Percentiles rank a stretch among this genome's conserved stretches.
Evolutionary conservation across 495 filamentous ascomycete species (phyloP).

Genomic region (Aspergillus nanangensis): DNA sequence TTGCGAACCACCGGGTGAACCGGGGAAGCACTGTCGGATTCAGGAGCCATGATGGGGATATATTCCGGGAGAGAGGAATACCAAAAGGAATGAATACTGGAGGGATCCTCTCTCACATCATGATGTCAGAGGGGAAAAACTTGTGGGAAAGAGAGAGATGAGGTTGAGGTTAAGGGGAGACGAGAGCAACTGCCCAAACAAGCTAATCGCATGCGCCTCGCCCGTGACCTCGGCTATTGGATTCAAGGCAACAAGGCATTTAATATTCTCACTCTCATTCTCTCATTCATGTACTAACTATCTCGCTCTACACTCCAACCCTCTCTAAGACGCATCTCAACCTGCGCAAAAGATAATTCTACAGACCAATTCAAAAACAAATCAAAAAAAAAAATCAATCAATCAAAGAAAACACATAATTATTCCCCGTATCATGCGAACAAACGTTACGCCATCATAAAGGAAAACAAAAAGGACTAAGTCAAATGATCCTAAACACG

Average conservation of each 20-base stretch:
- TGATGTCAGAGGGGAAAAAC: too few relatives aligned
- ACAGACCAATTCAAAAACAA: conserved; percentile 6
- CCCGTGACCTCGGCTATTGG: conserved; percentile 23
- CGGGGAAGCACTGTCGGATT: conserved; percentile 10
- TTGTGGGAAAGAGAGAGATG: background rate
- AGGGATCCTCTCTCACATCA: conserved; percentile 2
- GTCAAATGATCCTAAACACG: too few relatives aligned
- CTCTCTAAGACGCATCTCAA: too few relatives aligned
- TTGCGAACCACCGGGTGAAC: conserved; percentile 49
- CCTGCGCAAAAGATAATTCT: conserved; percentile 9
- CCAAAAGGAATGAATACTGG: too few relatives aligned
- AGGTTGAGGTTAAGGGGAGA: background rate
- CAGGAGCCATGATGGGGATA: conserved; percentile 11
- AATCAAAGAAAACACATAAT: conserved; percentile 5
- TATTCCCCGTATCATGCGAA: too few relatives aligned
- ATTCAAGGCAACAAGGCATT: background rate
- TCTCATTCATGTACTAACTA: too few relatives aligned
- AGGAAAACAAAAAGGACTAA: conserved; percentile 3
- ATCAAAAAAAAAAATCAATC: conserved; percentile 3
- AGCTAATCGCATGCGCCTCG: background rate
- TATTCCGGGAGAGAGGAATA: too few relatives aligned
- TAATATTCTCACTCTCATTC: too few relatives aligned
- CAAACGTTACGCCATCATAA: too few relatives aligned
- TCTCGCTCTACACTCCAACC: too few relatives aligned
- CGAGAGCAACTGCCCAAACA: background rate